Conservation (phyloP, 805 yeast genomes). For the Pichia rugopelliculosa region DNA sequence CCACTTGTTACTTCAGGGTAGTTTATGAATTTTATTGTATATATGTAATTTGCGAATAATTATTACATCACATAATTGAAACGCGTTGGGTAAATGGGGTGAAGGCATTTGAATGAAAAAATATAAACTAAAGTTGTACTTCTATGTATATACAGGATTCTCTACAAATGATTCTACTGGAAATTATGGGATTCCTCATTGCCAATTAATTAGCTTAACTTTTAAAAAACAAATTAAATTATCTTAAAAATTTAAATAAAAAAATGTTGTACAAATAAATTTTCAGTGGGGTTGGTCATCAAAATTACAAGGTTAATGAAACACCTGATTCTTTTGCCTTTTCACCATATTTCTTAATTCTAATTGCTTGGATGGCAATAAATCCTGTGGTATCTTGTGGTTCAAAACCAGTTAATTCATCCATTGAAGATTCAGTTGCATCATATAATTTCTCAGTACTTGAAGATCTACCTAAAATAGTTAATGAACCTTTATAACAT, state of each 20-base stretch:
- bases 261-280: neutral
- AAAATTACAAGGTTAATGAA: slow-evolving; percentile 36
- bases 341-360: slow-evolving; percentile 97
- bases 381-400: slow-evolving; percentile 97
- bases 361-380: slow-evolving; percentile 95
- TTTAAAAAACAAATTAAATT: neutral
- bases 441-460: slow-evolving; percentile 95
- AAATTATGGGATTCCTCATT: no score
- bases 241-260: neutral
- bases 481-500: slow-evolving; percentile 83
- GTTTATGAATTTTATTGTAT: no score
- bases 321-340: slow-evolving; percentile 78
- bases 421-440: slow-evolving; percentile 98
- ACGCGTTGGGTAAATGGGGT: no score
- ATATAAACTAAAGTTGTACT: no score
- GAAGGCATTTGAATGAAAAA: no score
- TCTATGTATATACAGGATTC: no score
- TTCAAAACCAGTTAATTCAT: slow-evolving; percentile 94
- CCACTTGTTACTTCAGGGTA: no score
- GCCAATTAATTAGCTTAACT: no score
- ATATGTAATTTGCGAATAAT: no score
- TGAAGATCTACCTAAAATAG: slow-evolving; percentile 88
- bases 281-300: no score
- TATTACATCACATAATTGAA: no score
- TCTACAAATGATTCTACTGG: no score